Evolutionary conservation across 805 yeast species (phyloP).

Genomic region (Saccharomyces paradoxus): DNA sequence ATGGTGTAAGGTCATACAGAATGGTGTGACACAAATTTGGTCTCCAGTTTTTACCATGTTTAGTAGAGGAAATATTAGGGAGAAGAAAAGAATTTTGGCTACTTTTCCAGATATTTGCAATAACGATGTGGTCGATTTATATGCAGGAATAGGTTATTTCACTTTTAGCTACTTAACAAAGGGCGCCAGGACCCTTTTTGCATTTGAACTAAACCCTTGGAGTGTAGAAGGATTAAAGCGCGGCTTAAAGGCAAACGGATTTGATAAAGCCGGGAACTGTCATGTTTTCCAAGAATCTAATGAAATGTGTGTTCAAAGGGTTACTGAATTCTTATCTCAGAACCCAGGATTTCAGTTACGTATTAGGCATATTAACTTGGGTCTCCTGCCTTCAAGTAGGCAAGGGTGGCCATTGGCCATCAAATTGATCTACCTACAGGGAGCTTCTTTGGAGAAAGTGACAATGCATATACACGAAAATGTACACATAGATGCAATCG

Average conservation of each 20-base stretch:
- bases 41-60: slow-evolving; percentile 83
- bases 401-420: slow-evolving; percentile 51
- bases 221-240: slow-evolving; percentile 60
- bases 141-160: slow-evolving; percentile 83
- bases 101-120: slow-evolving; percentile 32
- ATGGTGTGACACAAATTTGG: slow-evolving; percentile 74
- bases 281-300: slow-evolving; percentile 59
- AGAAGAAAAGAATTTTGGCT: slow-evolving; percentile 57
- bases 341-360: slow-evolving; percentile 21
- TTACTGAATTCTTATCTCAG: slow-evolving; percentile 20
- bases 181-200: slow-evolving; percentile 45
- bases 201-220: slow-evolving; percentile 87
- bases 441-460: slow-evolving; percentile 11
- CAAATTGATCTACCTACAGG: slow-evolving; percentile 7
- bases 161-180: slow-evolving; percentile 55
- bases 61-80: slow-evolving; percentile 78
- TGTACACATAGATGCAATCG: slow-evolving; percentile 40
- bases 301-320: slow-evolving; percentile 39
- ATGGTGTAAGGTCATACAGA: slow-evolving; percentile 67
- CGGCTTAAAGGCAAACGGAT: slow-evolving; percentile 43
- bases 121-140: slow-evolving; percentile 54
- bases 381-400: slow-evolving; percentile 65
- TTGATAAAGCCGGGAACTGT: slow-evolving; percentile 22
- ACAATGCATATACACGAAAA: slow-evolving; percentile 71
- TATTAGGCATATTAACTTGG: slow-evolving; percentile 59